Evolutionary conservation across 345 rosid species (phyloP).

Genomic region (Camelina hispida): DNA sequence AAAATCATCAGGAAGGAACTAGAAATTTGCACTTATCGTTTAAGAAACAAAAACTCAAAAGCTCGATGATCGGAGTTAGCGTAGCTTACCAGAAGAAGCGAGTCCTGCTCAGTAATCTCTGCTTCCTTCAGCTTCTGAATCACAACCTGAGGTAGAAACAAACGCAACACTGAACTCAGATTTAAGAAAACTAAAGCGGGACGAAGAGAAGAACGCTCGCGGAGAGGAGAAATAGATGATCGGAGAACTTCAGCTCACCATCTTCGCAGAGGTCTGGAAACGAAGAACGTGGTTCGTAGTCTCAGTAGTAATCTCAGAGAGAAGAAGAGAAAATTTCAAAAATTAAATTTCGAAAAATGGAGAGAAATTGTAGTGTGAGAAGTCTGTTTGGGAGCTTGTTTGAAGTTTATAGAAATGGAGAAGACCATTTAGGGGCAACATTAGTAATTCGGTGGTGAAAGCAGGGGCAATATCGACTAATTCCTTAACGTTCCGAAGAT

Average conservation of each 20-base stretch:
- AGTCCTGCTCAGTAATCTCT: slow-evolving; percentile 96
- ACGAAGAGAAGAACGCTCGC: slow-evolving; percentile 12
- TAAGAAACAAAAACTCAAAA: slow-evolving; percentile 9
- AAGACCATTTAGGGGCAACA: not conserved
- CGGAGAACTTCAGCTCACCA: slow-evolving; percentile 53
- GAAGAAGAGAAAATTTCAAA: not conserved
- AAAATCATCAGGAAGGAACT: slow-evolving; percentile 20
- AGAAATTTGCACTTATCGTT: not conserved
- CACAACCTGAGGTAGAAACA: slow-evolving; percentile 57
- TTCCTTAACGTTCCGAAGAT: slow-evolving; percentile 2
- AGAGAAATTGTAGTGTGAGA: slow-evolving; percentile 9
- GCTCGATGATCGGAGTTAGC: slow-evolving; percentile 18
- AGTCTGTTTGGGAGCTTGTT: not conserved
- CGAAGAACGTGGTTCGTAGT: slow-evolving; percentile 8
- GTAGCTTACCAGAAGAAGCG: slow-evolving; percentile 85
- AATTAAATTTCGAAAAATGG: slow-evolving; percentile 46
- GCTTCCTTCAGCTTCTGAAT: slow-evolving; percentile 89
- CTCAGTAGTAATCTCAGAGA: slow-evolving; percentile 3
- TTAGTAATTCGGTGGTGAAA: not conserved
- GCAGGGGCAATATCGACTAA: slow-evolving; percentile 19
- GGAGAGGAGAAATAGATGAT: slow-evolving; percentile 20
- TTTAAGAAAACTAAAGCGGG: slow-evolving; percentile 12
- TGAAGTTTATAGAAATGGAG: slow-evolving; percentile 22
- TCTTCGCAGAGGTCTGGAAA: slow-evolving; percentile 40
- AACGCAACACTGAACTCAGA: not conserved